Percentiles rank a stretch among this genome's conserved stretches.
phyloP scores from a whole-genome alignment of 2,329 filamentous ascomycete species.

The Ophiosphaerella herpotricha region DNA sequence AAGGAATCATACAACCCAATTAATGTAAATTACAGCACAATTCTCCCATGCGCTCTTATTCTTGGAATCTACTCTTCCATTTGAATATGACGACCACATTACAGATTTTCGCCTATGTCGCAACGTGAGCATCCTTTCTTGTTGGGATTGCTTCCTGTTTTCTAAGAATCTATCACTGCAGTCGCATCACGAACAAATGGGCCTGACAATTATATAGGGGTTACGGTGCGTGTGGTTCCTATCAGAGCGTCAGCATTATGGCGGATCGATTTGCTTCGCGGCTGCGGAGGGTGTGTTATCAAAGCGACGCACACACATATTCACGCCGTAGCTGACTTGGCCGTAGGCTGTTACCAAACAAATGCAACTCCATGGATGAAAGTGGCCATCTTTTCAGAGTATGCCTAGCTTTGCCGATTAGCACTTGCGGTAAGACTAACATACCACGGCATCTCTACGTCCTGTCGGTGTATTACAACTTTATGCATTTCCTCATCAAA shows the following conservation, averaged over 20 bases:
- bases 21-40: no score
- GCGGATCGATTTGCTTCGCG: neutral
- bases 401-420: neutral
- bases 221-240: neutral
- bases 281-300: neutral
- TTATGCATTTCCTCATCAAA: conserved; percentile 41
- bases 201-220: neutral
- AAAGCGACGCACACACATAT: neutral
- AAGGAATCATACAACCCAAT: no score
- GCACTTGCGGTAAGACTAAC: neutral
- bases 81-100: no score
- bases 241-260: neutral
- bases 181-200: neutral
- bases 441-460: conserved; percentile 27
- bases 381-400: neutral
- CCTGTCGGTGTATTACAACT: conserved; percentile 39
- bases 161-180: neutral
- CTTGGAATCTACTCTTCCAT: no score
- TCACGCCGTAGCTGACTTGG: neutral
- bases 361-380: conserved; percentile 1
- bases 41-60: no score
- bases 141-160: neutral
- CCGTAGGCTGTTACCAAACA: neutral
- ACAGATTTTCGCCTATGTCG: neutral
- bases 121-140: neutral